phyloP scores from a whole-genome alignment of 768 basidiomycete species.

The Xerocomellus dryophilus region DNA sequence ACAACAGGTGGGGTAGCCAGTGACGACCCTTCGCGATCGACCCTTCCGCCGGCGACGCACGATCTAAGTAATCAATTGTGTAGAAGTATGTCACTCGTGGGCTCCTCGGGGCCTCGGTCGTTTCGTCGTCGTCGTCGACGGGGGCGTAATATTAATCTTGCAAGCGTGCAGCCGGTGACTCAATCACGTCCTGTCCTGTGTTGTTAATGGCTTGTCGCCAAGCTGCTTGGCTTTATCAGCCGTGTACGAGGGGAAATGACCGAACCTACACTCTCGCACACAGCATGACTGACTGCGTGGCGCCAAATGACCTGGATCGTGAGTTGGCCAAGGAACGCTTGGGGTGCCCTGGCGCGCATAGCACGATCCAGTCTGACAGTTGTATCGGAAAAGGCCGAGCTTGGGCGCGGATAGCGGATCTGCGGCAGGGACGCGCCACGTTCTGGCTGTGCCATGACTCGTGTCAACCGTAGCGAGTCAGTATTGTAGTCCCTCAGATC shows the following conservation, averaged over 20 bases:
- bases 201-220: background rate
- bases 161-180: background rate
- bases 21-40: background rate
- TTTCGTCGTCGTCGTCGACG: background rate
- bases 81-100: background rate
- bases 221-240: background rate
- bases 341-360: too few relatives aligned
- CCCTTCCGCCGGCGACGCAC: background rate
- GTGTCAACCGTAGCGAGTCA: constrained; percentile 14
- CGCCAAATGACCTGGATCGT: background rate
- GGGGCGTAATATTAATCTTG: too few relatives aligned
- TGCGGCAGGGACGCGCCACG: constrained; percentile 9
- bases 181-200: background rate
- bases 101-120: constrained; percentile 17
- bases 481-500: background rate
- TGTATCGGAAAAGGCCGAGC: constrained; percentile 4
- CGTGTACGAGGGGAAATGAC: too few relatives aligned
- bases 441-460: constrained; percentile 14
- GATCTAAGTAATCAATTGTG: background rate
- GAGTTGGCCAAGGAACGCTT: background rate
- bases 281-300: background rate
- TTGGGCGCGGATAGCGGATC: constrained; percentile 13
- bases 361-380: background rate
- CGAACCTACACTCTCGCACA: too few relatives aligned
- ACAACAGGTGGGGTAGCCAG: constrained; percentile 2